These are phyloP conservation scores for Pseudogymnoascus verrucosus DNA, from an alignment of 2,329 filamentous ascomycete genomes.

Conservation along the genomic window DNA sequence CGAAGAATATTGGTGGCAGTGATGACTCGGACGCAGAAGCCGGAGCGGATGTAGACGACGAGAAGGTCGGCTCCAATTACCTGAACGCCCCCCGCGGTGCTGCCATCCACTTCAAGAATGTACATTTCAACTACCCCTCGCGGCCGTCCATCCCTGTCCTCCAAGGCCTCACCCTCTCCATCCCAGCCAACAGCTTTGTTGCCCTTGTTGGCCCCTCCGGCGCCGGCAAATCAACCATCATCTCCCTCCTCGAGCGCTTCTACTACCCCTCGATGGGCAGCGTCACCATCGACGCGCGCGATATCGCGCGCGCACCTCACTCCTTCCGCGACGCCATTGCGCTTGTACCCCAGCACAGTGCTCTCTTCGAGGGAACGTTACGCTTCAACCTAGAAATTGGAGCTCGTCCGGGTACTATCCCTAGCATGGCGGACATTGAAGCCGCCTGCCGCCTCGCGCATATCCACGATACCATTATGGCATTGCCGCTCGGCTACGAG, in stretches of 20 bases:
- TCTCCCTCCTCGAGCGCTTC: conserved; percentile 82
- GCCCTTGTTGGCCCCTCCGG: conserved; percentile 95
- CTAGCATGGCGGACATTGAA: conserved; percentile 53
- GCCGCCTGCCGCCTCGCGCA: conserved; percentile 60
- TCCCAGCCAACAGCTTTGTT: conserved; percentile 59
- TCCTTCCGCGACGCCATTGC: conserved; percentile 41
- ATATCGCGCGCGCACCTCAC: conserved; percentile 38
- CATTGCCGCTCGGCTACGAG: conserved; percentile 57
- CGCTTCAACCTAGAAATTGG: conserved; percentile 50
- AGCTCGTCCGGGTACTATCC: conserved; percentile 44
- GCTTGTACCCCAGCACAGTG: conserved; percentile 49
- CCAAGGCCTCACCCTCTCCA: conserved; percentile 46
- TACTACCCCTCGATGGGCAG: conserved; percentile 55
- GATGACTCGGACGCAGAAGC: conserved; percentile 30
- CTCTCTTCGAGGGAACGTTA: conserved; percentile 48
- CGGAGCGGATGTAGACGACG: conserved; percentile 19
- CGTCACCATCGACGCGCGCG: conserved; percentile 28
- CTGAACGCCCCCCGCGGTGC: conserved; percentile 10
- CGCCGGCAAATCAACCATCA: conserved; percentile 93
- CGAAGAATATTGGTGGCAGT: conserved; percentile 23
- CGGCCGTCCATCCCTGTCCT: conserved; percentile 52
- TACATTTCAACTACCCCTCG: conserved; percentile 58
- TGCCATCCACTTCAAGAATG: conserved; percentile 46
- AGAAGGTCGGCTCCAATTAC: conserved; percentile 30
- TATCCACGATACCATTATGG: conserved; percentile 59